Percentiles rank a stretch among this genome's conserved stretches.
Evolutionary conservation across 345 rosid species (phyloP).

Genomic region (Brassica napus): Da-Ae NC_063434.1:418501-419000

Average conservation of each 20-base stretch:
- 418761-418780: background rate
- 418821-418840: too few species aligned
- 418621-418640: background rate
- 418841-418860: too few species aligned
- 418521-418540: background rate
- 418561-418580: conserved; percentile 23
- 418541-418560: conserved; percentile 4
- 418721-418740: conserved; percentile 1
- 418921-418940: too few species aligned
- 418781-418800: background rate
- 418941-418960: too few species aligned
- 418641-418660: background rate
- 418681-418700: background rate
- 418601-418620: background rate
- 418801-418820: background rate
- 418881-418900: too few species aligned
- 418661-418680: background rate
- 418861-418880: too few species aligned
- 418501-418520: background rate
- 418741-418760: background rate
- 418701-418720: background rate
- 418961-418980: too few species aligned
- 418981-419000: too few species aligned
- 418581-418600: conserved; percentile 21
- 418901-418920: too few species aligned